Evolutionary conservation across 2,329 filamentous ascomycete species (phyloP).

Genomic region (Thielaviopsis populi): DNA sequence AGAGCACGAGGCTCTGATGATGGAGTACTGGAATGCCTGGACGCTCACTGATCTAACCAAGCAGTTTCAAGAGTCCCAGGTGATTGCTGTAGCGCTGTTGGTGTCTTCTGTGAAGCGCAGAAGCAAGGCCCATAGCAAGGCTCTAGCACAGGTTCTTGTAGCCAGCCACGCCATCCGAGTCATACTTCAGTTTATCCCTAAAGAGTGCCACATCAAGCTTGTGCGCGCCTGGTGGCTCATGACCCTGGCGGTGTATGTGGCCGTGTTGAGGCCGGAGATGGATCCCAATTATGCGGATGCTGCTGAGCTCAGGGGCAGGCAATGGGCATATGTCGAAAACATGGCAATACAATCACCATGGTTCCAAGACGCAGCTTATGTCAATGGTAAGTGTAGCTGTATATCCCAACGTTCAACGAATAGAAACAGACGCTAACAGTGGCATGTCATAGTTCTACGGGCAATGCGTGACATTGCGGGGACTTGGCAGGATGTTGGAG

Average conservation of each 20-base stretch:
- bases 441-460: slow-evolving; percentile 31
- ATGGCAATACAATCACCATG: slow-evolving; percentile 54
- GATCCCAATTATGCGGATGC: slow-evolving; percentile 45
- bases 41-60: slow-evolving; percentile 44
- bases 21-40: slow-evolving; percentile 92
- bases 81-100: slow-evolving; percentile 45
- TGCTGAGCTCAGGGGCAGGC: slow-evolving; percentile 45
- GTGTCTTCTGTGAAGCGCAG: slow-evolving; percentile 43
- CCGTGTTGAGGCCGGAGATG: slow-evolving; percentile 57
- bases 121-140: slow-evolving; percentile 63
- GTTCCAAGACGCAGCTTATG: slow-evolving; percentile 63
- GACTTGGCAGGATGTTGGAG: slow-evolving; percentile 58
- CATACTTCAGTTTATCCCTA: slow-evolving; percentile 61
- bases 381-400: slow-evolving; percentile 48
- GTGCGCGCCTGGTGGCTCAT: slow-evolving; percentile 86
- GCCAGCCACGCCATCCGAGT: slow-evolving; percentile 81
- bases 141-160: slow-evolving; percentile 66
- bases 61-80: slow-evolving; percentile 60
- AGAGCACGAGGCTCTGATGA: slow-evolving; percentile 50
- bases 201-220: slow-evolving; percentile 55
- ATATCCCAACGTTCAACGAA: neutral
- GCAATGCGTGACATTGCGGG: slow-evolving; percentile 58
- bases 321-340: slow-evolving; percentile 64
- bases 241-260: slow-evolving; percentile 60
- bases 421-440: neutral